Percentiles rank a stretch among this genome's conserved stretches.
These are phyloP conservation scores for Syzygium syzygioides DNA, from an alignment of 441 rosid species.

Conservation along the genomic window DNA sequence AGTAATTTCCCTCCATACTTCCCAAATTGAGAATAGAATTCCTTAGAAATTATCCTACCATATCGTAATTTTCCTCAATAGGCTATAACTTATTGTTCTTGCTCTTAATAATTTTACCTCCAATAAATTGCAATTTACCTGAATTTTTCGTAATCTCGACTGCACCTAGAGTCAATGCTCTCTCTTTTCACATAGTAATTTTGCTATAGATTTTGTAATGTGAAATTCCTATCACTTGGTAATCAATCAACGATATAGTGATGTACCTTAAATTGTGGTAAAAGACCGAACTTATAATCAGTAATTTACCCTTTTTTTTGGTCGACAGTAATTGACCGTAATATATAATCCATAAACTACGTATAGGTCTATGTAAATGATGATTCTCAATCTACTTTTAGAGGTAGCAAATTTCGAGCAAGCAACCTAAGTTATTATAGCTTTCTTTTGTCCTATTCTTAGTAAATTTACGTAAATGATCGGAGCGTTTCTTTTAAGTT, in stretches of 20 bases:
- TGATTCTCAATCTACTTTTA: not conserved
- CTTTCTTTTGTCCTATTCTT: not conserved
- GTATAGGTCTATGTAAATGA: not conserved
- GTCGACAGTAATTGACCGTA: not conserved
- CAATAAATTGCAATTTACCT: not conserved
- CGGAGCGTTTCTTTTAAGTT: not conserved
- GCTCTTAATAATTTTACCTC: not conserved
- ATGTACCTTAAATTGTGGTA: not conserved
- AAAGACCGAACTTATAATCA: not conserved
- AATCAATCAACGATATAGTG: not conserved
- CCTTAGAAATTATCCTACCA: not conserved
- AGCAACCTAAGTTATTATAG: not conserved
- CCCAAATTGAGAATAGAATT: not conserved
- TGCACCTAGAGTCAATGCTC: not conserved
- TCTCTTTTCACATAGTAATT: not conserved
- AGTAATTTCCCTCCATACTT: fast-evolving
- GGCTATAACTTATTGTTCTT: not conserved
- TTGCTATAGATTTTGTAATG: not conserved
- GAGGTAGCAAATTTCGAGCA: not conserved
- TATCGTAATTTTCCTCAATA: not conserved
- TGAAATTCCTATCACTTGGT: not conserved
- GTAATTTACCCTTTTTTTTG: not conserved
- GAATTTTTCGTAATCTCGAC: not conserved
- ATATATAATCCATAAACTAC: too few relatives aligned
- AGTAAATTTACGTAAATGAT: not conserved